Percentiles rank a stretch among this genome's conserved stretches.
phyloP scores from a whole-genome alignment of 2,329 filamentous ascomycete species.

The Calonectria crousiana region DNA sequence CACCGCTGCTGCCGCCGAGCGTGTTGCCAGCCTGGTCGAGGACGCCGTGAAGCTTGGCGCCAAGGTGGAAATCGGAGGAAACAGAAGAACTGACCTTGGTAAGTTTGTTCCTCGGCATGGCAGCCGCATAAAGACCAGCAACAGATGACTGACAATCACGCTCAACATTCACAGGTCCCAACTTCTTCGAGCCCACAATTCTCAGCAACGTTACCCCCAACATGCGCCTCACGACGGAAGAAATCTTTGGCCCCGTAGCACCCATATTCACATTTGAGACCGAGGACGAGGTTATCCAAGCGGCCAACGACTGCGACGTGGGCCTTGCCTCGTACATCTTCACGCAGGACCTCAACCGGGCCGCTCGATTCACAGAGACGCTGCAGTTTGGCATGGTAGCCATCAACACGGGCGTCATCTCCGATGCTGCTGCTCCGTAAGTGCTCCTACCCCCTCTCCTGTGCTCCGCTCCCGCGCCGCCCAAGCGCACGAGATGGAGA shows the following conservation, averaged over 20 bases:
- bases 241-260: slow-evolving; percentile 82
- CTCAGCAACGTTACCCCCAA: slow-evolving; percentile 74
- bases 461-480: neutral
- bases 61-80: slow-evolving; percentile 71
- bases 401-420: slow-evolving; percentile 66
- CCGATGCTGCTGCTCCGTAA: slow-evolving; percentile 41
- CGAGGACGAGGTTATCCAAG: slow-evolving; percentile 76
- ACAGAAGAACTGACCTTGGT: slow-evolving; percentile 72
- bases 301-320: slow-evolving; percentile 77
- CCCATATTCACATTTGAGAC: slow-evolving; percentile 78
- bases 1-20: slow-evolving; percentile 66
- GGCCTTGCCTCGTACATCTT: slow-evolving; percentile 84
- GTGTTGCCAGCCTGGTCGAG: slow-evolving; percentile 72
- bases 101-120: neutral
- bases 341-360: slow-evolving; percentile 58
- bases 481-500: neutral
- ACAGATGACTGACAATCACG: slow-evolving; percentile 26
- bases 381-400: slow-evolving; percentile 77
- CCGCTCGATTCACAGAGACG: slow-evolving; percentile 58
- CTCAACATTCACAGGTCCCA: slow-evolving; percentile 47
- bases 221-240: slow-evolving; percentile 76
- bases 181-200: slow-evolving; percentile 81
- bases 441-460: slow-evolving; percentile 7
- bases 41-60: slow-evolving; percentile 75
- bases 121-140: neutral